Evolutionary conservation across 2,329 filamentous ascomycete genomes (phyloP), one percentile per base, ranked within the genome.

Genomic region (Hypoxylon sp.): DNA sequence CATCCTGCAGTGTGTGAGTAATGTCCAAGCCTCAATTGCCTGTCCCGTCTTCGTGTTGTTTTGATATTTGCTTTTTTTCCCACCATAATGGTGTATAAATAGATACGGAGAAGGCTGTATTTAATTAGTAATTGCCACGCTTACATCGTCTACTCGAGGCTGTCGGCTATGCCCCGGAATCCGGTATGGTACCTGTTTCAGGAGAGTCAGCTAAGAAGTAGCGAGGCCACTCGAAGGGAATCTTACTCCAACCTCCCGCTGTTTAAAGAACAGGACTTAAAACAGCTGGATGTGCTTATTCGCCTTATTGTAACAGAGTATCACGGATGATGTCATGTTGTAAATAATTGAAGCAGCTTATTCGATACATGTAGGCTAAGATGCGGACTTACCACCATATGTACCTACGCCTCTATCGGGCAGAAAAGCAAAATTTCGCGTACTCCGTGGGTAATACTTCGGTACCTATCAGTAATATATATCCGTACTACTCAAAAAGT

Each of bases 41-140:
- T 14, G 31, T 20, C 22, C 20, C 14, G 31, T 51, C 40, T 49
- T 20, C 44, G 7, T 33, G 27, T 13, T 37, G 17, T 46, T 40
- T 57, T 48, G 30, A 11, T 22, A 35, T 57, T 46, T 22, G 6
- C n/a, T 11, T 17, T 30, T 14, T 11, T 20, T 50, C n/a, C n/a
- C 17, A 6, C 6, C 3, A 17, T 25, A 22, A 2, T 20, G 33
- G 7, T 33, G 56, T 59, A 59, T 59, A 40, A 59, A 59, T 59
- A 59, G 56, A 59, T 17, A 5, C 31, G 7, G 44, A 35, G 53
- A 50, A 59, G 44, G 56, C 31, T 35, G 20, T 22, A n/a, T 22
- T 17, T 37, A n/a, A 50, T 50, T 48, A 49, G 33, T 40, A 40
- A 30, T 37, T 59, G 56, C 30, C 44, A 40, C 44, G 56, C 44